Evolutionary conservation across 768 basidiomycete genomes (phyloP).

Genomic region (Tricholoma sp.): DNA sequence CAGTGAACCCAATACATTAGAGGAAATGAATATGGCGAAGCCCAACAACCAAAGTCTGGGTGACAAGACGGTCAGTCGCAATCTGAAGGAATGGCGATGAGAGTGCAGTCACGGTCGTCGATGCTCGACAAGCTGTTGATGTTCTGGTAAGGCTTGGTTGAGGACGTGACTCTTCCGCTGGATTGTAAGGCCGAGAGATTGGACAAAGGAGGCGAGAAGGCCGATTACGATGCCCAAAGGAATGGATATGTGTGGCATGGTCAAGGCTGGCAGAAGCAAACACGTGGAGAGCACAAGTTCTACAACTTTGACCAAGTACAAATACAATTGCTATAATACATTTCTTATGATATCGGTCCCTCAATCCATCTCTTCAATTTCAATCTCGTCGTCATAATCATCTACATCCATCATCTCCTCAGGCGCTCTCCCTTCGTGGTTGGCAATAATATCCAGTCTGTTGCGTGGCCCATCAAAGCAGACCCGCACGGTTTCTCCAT

Average conservation of each 20-base stretch:
- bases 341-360: neutral
- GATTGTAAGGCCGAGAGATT: constrained; percentile 85
- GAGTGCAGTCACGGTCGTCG: constrained; percentile 62
- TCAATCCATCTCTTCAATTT: constrained; percentile 68
- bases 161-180: constrained; percentile 91
- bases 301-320: too few species aligned
- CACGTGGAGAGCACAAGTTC: too few species aligned
- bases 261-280: too few species aligned
- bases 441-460: constrained; percentile 70
- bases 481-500: constrained; percentile 73
- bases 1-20: constrained; percentile 82
- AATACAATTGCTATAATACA: neutral
- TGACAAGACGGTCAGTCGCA: constrained; percentile 1
- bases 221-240: constrained; percentile 54
- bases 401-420: constrained; percentile 61
- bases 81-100: neutral
- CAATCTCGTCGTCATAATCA: constrained; percentile 42
- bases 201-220: constrained; percentile 80
- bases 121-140: constrained; percentile 63
- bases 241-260: constrained; percentile 38
- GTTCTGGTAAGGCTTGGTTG: constrained; percentile 66
- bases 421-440: constrained; percentile 58
- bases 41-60: constrained; percentile 81
- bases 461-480: constrained; percentile 82
- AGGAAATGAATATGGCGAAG: constrained; percentile 80